Base-by-base conservation (phyloP, 352 stramenopile genomes). In the Peronospora tabacina region DNA sequence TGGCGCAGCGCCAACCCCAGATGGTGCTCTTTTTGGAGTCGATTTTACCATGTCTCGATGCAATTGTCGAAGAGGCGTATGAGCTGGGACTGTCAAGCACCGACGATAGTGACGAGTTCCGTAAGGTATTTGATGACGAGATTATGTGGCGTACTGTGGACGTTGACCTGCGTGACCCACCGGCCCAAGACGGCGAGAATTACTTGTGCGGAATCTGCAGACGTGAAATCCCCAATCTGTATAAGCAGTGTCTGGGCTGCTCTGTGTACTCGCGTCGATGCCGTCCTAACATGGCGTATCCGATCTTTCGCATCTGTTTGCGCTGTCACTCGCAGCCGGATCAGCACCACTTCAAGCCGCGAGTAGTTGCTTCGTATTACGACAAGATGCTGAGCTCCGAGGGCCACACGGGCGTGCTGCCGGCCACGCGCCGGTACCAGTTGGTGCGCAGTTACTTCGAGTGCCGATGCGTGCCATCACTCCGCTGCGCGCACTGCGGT, bases 171-270 rank as follows among this genome's bases (percentile, higher is more conserved):
- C 65, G 44, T 17, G 55, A 72, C 35, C 52, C 55, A 55, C 63
- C 46, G 36, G 39, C 24, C 8, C 55, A 69, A 38, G 61, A 51
- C 10, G 50, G 48, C 7, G 75, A 81, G 7, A 67, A 70, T 34
- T 90, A 87, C 52, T 56, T 52, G 36, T 90, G 79, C 36, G 70
- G 70, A 15, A 76, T 90, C 43, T 89, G 76, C 54, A 60, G 62
- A 0, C 68, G 78, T 1, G 82, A 92, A 56, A 76, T 92, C n/a
- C 76, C 75, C 17, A 92, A 92, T 57, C 68, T 84, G 42, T 90
- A 89, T 66, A 90, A 92, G 60, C 78, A 90, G 52, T 92, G 82
- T 26, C 61, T 92, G 3, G 82, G 82, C 29, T 92, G 82, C 44
- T 70, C 75, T 1, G 65, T 87, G 15, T 86, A 87, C 53, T 66